phyloP scores from a whole-genome alignment of 306 rosid genomes.

The Cotoneaster glaucophyllus region DNA sequence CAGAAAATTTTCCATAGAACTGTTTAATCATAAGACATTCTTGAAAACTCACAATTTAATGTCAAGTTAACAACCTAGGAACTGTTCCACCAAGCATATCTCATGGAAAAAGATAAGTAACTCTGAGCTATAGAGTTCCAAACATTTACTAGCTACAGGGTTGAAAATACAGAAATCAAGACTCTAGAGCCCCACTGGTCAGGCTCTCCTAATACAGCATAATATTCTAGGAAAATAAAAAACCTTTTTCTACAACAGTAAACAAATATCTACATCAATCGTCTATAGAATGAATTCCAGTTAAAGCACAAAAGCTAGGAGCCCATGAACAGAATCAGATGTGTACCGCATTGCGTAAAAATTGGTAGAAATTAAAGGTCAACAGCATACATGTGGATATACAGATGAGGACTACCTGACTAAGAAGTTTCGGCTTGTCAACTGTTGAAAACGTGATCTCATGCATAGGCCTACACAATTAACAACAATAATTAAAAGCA shows the following conservation, averaged over 20 bases:
- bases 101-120: not conserved
- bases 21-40: not conserved
- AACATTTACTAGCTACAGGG: not conserved
- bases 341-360: not conserved
- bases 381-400: not conserved
- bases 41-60: not conserved
- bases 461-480: slow-evolving; percentile 78
- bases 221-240: not conserved
- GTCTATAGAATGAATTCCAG: not conserved
- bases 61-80: not conserved
- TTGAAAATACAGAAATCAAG: not conserved
- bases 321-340: not conserved
- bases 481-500: slow-evolving; percentile 1
- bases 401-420: slow-evolving; percentile 62
- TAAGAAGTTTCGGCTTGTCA: slow-evolving; percentile 95
- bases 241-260: not conserved
- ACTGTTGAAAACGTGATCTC: slow-evolving; percentile 92
- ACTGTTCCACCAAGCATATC: not conserved
- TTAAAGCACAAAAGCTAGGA: not conserved
- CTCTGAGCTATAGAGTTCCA: not conserved
- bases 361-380: not conserved
- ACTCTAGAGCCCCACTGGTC: not conserved
- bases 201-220: not conserved
- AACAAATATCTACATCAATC: not conserved
- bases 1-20: not conserved